Percentiles rank a stretch among this genome's conserved stretches.
These are phyloP conservation scores for Astrocystis sublimbata DNA, from an alignment of 495 filamentous ascomycete species.

Conservation along the genomic window DNA sequence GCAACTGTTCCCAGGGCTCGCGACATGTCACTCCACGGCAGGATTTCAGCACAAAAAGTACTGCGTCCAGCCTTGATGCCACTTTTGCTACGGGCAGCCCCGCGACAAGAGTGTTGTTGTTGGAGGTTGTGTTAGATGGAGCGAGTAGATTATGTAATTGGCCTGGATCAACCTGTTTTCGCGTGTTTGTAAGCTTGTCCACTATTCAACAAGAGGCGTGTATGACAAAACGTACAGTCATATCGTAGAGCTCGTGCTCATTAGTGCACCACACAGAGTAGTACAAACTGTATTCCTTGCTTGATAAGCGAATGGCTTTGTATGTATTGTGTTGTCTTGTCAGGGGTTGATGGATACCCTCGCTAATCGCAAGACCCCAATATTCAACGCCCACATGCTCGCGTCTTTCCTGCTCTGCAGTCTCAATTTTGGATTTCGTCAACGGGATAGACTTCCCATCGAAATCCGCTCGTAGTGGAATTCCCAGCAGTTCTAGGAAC, in stretches of 20 bases:
- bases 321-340: conserved; percentile 51
- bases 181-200: neutral
- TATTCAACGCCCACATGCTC: conserved; percentile 65
- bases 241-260: conserved; percentile 62
- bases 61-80: conserved; percentile 54
- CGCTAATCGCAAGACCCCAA: conserved; percentile 53
- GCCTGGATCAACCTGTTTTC: conserved; percentile 56
- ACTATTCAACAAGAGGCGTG: neutral
- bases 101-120: conserved; percentile 25
- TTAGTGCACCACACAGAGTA: conserved; percentile 65
- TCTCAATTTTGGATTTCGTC: conserved; percentile 18
- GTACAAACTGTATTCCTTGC: conserved; percentile 54
- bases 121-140: neutral
- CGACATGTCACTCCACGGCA: conserved; percentile 54
- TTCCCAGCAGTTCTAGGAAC: conserved; percentile 53
- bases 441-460: conserved; percentile 57
- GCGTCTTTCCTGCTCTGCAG: conserved; percentile 27
- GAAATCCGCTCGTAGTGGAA: conserved; percentile 49
- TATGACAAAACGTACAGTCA: conserved; percentile 40
- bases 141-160: conserved; percentile 57
- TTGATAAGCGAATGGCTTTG: conserved; percentile 55
- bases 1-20: conserved; percentile 57
- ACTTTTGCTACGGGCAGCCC: conserved; percentile 38
- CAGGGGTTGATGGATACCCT: conserved; percentile 41
- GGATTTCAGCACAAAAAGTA: conserved; percentile 61